phyloP scores from a whole-genome alignment of 2,329 filamentous ascomycete species.

The Cordyceps tenuipes region DNA sequence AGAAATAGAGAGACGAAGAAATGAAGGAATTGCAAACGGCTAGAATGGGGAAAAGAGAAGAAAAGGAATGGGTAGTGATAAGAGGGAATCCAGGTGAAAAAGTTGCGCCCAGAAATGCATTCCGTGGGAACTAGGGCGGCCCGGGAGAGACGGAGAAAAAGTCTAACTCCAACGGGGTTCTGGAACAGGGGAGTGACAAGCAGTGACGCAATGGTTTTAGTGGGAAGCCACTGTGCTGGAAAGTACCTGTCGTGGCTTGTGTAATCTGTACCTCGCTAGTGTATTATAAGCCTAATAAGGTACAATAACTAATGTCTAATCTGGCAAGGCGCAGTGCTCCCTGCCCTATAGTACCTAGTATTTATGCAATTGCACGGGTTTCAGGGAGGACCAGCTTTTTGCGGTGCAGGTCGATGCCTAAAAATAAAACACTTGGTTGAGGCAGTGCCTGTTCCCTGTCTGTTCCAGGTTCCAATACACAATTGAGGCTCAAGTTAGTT shows the following conservation, averaged over 20 bases:
- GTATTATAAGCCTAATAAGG: too few species aligned
- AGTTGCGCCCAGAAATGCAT: not conserved
- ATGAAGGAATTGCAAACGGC: not conserved
- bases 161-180: not conserved
- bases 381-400: not conserved
- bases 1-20: not conserved
- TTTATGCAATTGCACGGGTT: too few species aligned
- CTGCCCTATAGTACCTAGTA: not conserved
- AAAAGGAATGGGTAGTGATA: not conserved
- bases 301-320: too few species aligned
- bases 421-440: not conserved
- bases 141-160: not conserved
- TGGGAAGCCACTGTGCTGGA: not conserved
- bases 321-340: not conserved
- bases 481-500: not conserved
- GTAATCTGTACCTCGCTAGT: too few species aligned
- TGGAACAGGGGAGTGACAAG: not conserved
- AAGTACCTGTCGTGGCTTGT: not conserved
- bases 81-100: not conserved
- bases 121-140: not conserved
- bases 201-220: constrained; percentile 10
- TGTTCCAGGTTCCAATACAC: not conserved
- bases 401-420: not conserved
- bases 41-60: not conserved
- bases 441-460: too few species aligned